These are phyloP conservation scores for Diospyros kaki DNA, from an alignment of 148 eudicot species.

Conservation along the genomic window DNA sequence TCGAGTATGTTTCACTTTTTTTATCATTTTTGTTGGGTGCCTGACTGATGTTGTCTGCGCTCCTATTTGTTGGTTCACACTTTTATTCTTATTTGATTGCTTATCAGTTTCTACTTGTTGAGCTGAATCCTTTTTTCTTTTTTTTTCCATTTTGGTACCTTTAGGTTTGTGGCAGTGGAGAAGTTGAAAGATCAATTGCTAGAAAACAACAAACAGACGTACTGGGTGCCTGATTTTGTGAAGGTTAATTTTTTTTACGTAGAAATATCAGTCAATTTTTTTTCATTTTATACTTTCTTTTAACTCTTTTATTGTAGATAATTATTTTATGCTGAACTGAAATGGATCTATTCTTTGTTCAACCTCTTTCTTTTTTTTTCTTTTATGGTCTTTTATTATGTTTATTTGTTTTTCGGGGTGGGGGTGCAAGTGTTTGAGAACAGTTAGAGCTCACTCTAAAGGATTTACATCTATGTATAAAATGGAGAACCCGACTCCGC, in stretches of 20 bases:
- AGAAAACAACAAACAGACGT: slow-evolving; percentile 79
- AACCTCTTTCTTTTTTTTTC: background rate
- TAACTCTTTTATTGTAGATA: background rate
- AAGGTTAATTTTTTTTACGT: slow-evolving; percentile 40
- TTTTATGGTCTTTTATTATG: too few species aligned
- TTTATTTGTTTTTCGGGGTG: too few species aligned
- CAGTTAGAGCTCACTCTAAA: background rate
- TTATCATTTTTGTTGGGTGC: background rate
- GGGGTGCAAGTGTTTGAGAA: background rate
- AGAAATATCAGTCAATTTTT: too few species aligned
- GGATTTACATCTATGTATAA: background rate
- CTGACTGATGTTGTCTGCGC: too few species aligned
- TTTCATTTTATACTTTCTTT: too few species aligned
- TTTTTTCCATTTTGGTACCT: background rate
- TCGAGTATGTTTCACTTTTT: background rate
- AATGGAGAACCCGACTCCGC: too few species aligned
- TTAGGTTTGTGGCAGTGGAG: slow-evolving; percentile 93
- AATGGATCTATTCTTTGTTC: background rate
- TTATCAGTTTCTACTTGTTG: background rate
- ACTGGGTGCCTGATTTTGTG: slow-evolving; percentile 98
- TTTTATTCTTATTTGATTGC: background rate
- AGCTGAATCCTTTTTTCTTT: background rate
- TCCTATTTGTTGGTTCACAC: background rate
- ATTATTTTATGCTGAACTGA: background rate
- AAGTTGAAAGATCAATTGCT: slow-evolving; percentile 81